phyloP scores from a whole-genome alignment of 164 flowering plant genomes.

The Chimonanthus salicifolius region DNA sequence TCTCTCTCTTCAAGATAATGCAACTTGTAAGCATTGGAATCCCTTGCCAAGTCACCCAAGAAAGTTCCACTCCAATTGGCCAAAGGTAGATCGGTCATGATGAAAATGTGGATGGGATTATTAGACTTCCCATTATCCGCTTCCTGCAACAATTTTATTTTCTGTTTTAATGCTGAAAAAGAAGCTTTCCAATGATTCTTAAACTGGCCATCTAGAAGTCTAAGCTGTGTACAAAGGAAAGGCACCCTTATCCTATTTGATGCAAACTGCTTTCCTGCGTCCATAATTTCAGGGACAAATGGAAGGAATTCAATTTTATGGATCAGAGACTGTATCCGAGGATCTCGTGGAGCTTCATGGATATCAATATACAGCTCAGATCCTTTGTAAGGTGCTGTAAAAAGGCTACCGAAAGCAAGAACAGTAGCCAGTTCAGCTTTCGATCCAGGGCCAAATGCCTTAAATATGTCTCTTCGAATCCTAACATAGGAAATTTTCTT shows the following conservation, averaged over 20 bases:
- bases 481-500: slow-evolving; percentile 63
- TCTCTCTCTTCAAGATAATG: slow-evolving; percentile 46
- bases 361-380: slow-evolving; percentile 81
- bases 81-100: slow-evolving; percentile 95
- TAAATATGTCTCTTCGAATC: slow-evolving; percentile 61
- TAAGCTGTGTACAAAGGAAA: slow-evolving; percentile 87
- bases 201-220: slow-evolving; percentile 94
- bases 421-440: slow-evolving; percentile 57
- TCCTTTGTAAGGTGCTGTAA: slow-evolving; percentile 72
- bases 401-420: slow-evolving; percentile 86
- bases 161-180: slow-evolving; percentile 49
- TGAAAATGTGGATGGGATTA: slow-evolving; percentile 56
- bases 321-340: slow-evolving; percentile 48
- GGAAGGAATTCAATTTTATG: slow-evolving; percentile 61
- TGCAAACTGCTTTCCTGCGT: slow-evolving; percentile 60
- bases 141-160: slow-evolving; percentile 37
- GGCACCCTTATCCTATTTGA: slow-evolving; percentile 50
- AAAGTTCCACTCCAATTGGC: slow-evolving; percentile 74
- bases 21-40: slow-evolving; percentile 42
- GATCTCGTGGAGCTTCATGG: slow-evolving; percentile 49
- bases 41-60: slow-evolving; percentile 65
- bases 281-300: slow-evolving; percentile 62
- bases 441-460: slow-evolving; percentile 68
- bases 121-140: slow-evolving; percentile 19
- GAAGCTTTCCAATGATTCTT: slow-evolving; percentile 89